phyloP scores from a whole-genome alignment of 805 yeast genomes.

The Kregervanrija fluxuum region DNA sequence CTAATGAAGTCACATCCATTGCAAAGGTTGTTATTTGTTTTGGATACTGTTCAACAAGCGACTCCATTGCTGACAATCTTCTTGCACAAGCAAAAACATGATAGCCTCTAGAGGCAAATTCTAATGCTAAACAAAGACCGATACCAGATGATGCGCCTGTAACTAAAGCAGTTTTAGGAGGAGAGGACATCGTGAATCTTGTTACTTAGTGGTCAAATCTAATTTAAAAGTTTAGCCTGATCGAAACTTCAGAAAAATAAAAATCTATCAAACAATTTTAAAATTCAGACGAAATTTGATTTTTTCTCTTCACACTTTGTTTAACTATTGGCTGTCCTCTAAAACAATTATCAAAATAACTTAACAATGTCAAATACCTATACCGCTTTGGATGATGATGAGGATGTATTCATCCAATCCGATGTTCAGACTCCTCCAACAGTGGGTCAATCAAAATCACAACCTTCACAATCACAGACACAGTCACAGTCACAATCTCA shows the following conservation, averaged over 20 bases:
- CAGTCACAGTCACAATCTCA: slow-evolving; percentile 1
- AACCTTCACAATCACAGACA: slow-evolving; percentile 1
- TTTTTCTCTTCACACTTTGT: too few relatives aligned
- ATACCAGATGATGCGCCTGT: slow-evolving; percentile 59
- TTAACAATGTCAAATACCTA: too few relatives aligned
- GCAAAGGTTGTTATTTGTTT: slow-evolving; percentile 37
- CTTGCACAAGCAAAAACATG: slow-evolving; percentile 71
- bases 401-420: slow-evolving; percentile 28
- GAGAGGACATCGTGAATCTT: neutral
- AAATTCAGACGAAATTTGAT: too few relatives aligned
- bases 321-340: too few relatives aligned
- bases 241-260: too few relatives aligned
- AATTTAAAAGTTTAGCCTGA: too few relatives aligned
- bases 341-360: too few relatives aligned
- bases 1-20: slow-evolving; percentile 51
- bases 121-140: slow-evolving; percentile 41
- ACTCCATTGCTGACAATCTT: slow-evolving; percentile 52
- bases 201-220: neutral
- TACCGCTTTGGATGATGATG: slow-evolving; percentile 15
- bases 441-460: slow-evolving; percentile 3
- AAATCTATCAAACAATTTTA: too few relatives aligned
- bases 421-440: slow-evolving; percentile 17
- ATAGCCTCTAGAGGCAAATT: slow-evolving; percentile 36
- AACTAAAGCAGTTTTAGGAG: slow-evolving; percentile 35
- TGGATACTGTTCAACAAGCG: slow-evolving; percentile 32